These are phyloP conservation scores for Didymella pomorum DNA, from an alignment of 2,329 filamentous ascomycete genomes.

Conservation along the genomic window DNA sequence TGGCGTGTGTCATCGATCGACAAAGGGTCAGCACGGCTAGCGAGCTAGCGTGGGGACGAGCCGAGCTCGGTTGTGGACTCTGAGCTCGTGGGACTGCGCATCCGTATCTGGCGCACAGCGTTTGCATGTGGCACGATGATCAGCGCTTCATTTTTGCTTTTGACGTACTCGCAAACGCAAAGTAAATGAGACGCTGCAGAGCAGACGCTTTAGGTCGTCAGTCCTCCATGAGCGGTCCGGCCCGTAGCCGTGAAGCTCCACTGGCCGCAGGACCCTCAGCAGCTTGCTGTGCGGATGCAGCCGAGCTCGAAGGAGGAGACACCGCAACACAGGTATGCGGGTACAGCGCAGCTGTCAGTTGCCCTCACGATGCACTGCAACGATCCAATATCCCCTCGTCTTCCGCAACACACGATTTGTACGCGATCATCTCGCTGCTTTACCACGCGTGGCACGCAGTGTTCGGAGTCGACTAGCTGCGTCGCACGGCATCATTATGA, in stretches of 20 bases:
- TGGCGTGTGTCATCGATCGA: slow-evolving; percentile 10
- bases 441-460: not conserved
- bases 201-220: not conserved
- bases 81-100: slow-evolving; percentile 10
- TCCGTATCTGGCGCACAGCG: slow-evolving; percentile 5
- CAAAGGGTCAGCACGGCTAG: slow-evolving; percentile 14
- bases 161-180: not conserved
- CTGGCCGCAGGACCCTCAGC: slow-evolving; percentile 16
- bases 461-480: slow-evolving; percentile 8
- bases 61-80: slow-evolving; percentile 18
- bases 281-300: slow-evolving; percentile 3
- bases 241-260: slow-evolving; percentile 23
- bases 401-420: slow-evolving; percentile 20
- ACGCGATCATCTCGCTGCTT: slow-evolving; percentile 8
- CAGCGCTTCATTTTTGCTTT: not conserved
- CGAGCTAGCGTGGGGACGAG: slow-evolving; percentile 17
- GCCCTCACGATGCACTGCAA: not conserved
- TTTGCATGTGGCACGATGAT: slow-evolving; percentile 10
- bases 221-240: slow-evolving; percentile 19
- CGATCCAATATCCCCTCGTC: slow-evolving; percentile 6
- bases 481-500: slow-evolving; percentile 9
- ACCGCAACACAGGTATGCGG: slow-evolving; percentile 10
- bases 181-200: slow-evolving; percentile 3
- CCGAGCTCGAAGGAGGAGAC: not conserved
- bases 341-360: slow-evolving; percentile 16